Evolutionary conservation across 495 filamentous ascomycete species (phyloP).

Genomic region (Choiromyces venosus): DNA sequence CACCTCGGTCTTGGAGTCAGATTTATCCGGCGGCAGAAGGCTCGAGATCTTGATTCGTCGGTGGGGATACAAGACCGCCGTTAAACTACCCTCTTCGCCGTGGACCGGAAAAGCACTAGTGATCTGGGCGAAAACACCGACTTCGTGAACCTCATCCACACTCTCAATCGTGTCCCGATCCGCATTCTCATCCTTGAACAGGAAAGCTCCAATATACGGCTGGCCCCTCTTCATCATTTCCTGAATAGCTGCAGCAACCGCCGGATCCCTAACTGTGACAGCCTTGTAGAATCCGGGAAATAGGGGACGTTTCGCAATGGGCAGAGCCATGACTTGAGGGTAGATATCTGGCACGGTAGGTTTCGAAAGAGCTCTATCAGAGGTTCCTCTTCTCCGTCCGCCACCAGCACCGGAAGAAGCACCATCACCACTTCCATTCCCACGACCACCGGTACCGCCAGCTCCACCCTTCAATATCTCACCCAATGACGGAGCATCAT

Average conservation of each 20-base stretch:
- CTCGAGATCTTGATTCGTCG: conserved; percentile 84
- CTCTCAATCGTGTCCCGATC: conserved; percentile 88
- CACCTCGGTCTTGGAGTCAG: conserved; percentile 41
- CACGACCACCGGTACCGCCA: conserved; percentile 21
- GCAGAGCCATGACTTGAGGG: conserved; percentile 96
- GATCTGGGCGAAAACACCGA: conserved; percentile 95
- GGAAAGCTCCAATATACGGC: conserved; percentile 92
- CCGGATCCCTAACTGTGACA: conserved; percentile 85
- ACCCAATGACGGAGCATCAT: conserved; percentile 12
- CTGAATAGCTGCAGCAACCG: conserved; percentile 81
- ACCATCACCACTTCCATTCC: conserved; percentile 20
- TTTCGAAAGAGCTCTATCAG: conserved; percentile 74
- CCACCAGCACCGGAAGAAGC: conserved; percentile 37
- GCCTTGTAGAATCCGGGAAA: conserved; percentile 99
- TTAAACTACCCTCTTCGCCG: conserved; percentile 71
- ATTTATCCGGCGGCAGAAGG: conserved; percentile 58
- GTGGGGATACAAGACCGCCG: conserved; percentile 91
- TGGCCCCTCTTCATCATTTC: conserved; percentile 98
- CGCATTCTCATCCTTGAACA: conserved; percentile 91
- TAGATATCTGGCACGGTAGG: conserved; percentile 88
- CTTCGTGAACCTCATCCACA: conserved; percentile 82
- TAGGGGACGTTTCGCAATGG: conserved; percentile 88
- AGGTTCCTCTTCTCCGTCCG: conserved; percentile 57
- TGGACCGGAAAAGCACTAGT: conserved; percentile 87
- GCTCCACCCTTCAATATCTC: conserved; percentile 36